Percentiles rank a stretch among this genome's conserved stretches.
Conservation (phyloP, 345 rosid species). For the Hirschfeldia incana region DNA sequence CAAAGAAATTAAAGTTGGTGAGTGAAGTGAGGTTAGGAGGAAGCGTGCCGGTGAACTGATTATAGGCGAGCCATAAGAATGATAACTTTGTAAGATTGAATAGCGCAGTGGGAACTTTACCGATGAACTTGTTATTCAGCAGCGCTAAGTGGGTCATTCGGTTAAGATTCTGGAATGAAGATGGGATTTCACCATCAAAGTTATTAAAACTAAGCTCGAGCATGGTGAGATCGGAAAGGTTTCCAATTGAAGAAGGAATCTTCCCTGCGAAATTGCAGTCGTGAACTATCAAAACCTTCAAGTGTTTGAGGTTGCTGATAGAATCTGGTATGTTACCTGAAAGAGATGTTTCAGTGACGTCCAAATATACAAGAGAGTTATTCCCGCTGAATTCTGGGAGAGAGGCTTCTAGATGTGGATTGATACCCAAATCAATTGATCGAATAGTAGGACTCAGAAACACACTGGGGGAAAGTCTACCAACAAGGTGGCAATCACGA, state of each 20-base stretch:
- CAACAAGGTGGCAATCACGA: neutral
- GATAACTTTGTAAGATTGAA: neutral
- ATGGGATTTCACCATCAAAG: neutral
- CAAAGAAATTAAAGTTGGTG: neutral
- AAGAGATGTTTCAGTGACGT: neutral
- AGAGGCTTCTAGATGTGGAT: neutral
- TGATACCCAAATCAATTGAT: neutral
- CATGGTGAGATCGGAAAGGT: neutral
- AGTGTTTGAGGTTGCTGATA: neutral
- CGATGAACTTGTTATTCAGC: neutral
- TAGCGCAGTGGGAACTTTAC: neutral
- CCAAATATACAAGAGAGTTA: neutral
- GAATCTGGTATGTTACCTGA: neutral
- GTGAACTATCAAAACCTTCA: neutral
- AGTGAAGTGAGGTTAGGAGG: neutral
- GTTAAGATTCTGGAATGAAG: neutral
- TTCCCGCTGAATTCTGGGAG: neutral
- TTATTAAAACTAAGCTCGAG: neutral
- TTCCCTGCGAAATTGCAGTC: neutral
- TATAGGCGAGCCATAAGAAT: neutral
- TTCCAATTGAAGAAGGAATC: neutral
- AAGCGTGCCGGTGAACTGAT: neutral
- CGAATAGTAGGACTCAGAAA: neutral
- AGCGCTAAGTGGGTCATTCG: neutral
- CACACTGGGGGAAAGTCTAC: neutral